Evolutionary conservation across 2,329 filamentous ascomycete genomes (phyloP).

Genomic region (Aspergillus bombycis): DNA sequence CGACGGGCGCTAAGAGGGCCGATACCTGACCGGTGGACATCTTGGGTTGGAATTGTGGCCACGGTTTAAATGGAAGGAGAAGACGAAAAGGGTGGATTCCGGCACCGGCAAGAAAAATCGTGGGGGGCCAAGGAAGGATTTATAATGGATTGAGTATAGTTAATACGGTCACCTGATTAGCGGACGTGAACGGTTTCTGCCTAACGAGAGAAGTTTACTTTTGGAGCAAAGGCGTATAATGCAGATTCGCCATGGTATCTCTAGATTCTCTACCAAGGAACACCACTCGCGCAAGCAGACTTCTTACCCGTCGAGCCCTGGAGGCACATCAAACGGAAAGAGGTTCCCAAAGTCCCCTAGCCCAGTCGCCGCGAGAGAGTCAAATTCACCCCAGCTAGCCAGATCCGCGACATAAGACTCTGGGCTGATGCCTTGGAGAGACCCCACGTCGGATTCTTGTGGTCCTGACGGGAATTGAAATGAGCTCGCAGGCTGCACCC

Average conservation of each 20-base stretch:
- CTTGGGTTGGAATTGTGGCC: background rate
- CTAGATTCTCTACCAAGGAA: background rate
- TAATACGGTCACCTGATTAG: background rate
- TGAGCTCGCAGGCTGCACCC: background rate
- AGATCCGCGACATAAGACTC: constrained; percentile 22
- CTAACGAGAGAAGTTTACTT: background rate
- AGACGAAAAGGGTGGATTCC: background rate
- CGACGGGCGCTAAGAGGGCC: constrained; percentile 32
- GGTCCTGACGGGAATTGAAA: background rate
- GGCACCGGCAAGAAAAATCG: background rate
- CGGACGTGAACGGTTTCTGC: background rate
- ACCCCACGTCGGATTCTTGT: constrained; percentile 13
- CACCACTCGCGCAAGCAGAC: background rate
- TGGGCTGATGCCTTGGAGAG: constrained; percentile 20
- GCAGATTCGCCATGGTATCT: background rate
- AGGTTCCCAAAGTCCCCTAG: constrained; percentile 22
- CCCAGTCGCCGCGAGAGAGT: constrained; percentile 30
- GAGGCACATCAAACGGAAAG: constrained; percentile 4
- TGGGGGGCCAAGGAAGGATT: background rate
- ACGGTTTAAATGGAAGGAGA: background rate
- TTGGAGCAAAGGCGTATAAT: no score
- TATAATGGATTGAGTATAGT: background rate
- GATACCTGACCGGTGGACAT: constrained; percentile 11
- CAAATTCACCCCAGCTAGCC: constrained; percentile 32
- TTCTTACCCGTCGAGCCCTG: background rate